Evolutionary conservation across 345 rosid species (phyloP).

Genomic region (Citrus hindsii): DNA sequence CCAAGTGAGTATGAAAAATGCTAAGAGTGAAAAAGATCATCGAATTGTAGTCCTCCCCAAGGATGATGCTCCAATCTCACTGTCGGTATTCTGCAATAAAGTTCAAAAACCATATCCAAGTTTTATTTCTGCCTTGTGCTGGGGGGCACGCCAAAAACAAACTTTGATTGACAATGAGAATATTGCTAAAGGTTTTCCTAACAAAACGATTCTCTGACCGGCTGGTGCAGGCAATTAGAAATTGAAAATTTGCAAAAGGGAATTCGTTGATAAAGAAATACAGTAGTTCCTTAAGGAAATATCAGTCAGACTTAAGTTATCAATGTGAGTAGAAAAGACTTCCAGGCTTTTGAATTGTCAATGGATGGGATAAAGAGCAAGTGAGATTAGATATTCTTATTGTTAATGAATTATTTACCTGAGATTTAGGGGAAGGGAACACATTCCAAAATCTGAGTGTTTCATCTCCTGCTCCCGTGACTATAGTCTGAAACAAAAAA

Average conservation of each 20-base stretch:
- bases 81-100: slow-evolving; percentile 61
- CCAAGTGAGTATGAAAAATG: background rate
- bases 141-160: background rate
- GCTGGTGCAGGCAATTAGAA: background rate
- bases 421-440: slow-evolving; percentile 93
- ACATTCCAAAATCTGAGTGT: slow-evolving; percentile 97
- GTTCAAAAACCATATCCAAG: background rate
- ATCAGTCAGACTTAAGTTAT: background rate
- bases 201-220: background rate
- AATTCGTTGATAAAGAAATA: no score
- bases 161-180: background rate
- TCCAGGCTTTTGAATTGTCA: background rate
- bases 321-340: background rate
- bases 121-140: background rate
- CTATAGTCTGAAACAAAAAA: slow-evolving; percentile 65
- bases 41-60: slow-evolving; percentile 81
- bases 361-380: background rate
- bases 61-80: slow-evolving; percentile 73
- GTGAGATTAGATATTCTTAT: background rate
- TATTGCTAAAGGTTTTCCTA: background rate
- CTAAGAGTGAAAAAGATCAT: slow-evolving; percentile 19
- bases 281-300: background rate
- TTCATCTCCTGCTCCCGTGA: slow-evolving; percentile 99
- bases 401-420: slow-evolving; percentile 41
- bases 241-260: background rate